Evolutionary conservation across 2,329 filamentous ascomycete genomes (phyloP).

Genomic region (Cadophora sp.): DNA sequence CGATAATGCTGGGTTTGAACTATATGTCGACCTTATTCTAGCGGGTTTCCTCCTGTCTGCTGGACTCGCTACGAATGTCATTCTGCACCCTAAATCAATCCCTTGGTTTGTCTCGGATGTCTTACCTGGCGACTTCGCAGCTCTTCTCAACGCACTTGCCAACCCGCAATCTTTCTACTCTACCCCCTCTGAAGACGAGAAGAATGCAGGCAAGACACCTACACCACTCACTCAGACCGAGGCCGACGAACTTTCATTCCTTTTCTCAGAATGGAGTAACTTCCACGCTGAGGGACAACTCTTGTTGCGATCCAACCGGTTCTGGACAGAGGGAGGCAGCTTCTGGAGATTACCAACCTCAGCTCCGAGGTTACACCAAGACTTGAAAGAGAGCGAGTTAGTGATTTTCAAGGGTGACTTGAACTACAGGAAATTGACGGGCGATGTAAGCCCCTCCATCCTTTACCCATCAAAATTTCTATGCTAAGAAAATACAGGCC

Average conservation of each 20-base stretch:
- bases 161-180: slow-evolving; percentile 82
- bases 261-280: slow-evolving; percentile 82
- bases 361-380: slow-evolving; percentile 72
- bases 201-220: slow-evolving; percentile 61
- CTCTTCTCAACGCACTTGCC: slow-evolving; percentile 81
- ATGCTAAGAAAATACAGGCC: slow-evolving; percentile 54
- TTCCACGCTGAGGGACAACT: slow-evolving; percentile 86
- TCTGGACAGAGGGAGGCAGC: slow-evolving; percentile 89
- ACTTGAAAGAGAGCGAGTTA: slow-evolving; percentile 82
- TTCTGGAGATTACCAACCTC: slow-evolving; percentile 85
- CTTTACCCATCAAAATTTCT: background rate
- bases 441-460: slow-evolving; percentile 68
- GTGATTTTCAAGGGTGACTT: slow-evolving; percentile 97
- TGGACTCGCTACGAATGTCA: slow-evolving; percentile 83
- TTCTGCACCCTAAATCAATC: slow-evolving; percentile 92
- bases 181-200: slow-evolving; percentile 72
- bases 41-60: slow-evolving; percentile 88
- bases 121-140: slow-evolving; percentile 81
- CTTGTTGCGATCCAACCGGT: slow-evolving; percentile 80
- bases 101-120: slow-evolving; percentile 99
- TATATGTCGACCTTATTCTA: slow-evolving; percentile 93
- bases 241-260: slow-evolving; percentile 68
- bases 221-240: slow-evolving; percentile 72
- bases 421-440: slow-evolving; percentile 93
- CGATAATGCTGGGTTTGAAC: slow-evolving; percentile 96